A percentile compares a stretch with the other conserved stretches of the same genome.
phyloP scores from a whole-genome alignment of 2,329 filamentous ascomycete species.

The Fusarium sp. region DNA sequence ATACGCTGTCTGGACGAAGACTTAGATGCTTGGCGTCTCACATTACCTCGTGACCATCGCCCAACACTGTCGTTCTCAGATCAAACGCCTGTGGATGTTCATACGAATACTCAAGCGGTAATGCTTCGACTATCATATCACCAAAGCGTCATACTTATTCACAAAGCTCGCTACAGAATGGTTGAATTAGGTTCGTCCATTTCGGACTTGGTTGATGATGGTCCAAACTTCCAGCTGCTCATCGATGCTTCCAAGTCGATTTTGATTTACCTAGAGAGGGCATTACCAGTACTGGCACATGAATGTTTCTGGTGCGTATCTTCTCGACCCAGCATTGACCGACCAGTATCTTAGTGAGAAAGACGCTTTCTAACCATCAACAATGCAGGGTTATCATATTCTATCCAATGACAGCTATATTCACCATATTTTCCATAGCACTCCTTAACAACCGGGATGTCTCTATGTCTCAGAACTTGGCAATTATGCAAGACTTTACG shows the following conservation, averaged over 20 bases:
- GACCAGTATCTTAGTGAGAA: fast-evolving
- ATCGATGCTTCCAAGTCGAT: constrained; percentile 16
- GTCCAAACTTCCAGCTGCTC: background rate
- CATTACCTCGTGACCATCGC: background rate
- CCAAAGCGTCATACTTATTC: constrained; percentile 6
- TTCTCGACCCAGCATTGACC: fast-evolving
- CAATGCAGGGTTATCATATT: constrained; percentile 14
- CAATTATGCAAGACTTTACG: background rate
- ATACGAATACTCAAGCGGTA: constrained; percentile 5
- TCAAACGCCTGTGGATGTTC: background rate
- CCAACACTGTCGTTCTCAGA: constrained; percentile 11
- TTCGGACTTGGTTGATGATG: fast-evolving
- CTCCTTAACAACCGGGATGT: background rate
- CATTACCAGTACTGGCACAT: background rate
- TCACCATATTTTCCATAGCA: constrained; percentile 2
- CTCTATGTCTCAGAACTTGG: fast-evolving
- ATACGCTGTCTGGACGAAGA: constrained; percentile 25
- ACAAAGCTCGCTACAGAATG: constrained; percentile 1
- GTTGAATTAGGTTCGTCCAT: fast-evolving
- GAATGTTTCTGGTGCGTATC: constrained; percentile 12
- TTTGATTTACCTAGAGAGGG: constrained; percentile 11
- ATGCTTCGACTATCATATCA: constrained; percentile 16
- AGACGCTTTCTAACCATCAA: fast-evolving
- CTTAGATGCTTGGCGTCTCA: constrained; percentile 19
- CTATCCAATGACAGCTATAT: constrained; percentile 10